Evolutionary conservation across 2,329 filamentous ascomycete genomes (phyloP), one percentile per base, ranked within the genome.

Genomic region (Colletotrichum godetiae): DNA sequence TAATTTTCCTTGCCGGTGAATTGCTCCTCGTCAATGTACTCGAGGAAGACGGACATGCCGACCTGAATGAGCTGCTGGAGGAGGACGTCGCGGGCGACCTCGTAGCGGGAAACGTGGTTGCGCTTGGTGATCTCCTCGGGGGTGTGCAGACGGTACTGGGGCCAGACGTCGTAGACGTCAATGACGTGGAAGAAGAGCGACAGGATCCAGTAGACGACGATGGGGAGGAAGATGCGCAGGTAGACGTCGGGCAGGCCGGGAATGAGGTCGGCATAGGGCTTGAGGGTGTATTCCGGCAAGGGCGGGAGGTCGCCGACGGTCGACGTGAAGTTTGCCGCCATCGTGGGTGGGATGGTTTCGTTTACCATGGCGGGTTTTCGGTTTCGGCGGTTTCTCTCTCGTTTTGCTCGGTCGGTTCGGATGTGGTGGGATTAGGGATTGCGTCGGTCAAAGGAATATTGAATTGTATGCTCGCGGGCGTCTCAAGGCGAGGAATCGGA

Each of bases 61-160:
- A 94, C 93, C 86, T 99, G 97, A 61, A 99, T 94, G 74, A 96
- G 82, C 81, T 99, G 97, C 84, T 99, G 96, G 72, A 98, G 81
- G 68, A 98, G 85, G 77, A 98, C 96, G 86, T 98, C 96, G 81
- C 94, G 92, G 75, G 96, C 91, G 4, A 98, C 95, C 79, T 98
- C 93, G 84, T 90, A 94, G 75, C 95, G 91, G 59, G 93, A 90
- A 66, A 95, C 96, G 79, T 94, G 94, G 83, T 98, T 98, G 78
- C 95, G 91, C 82, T 94, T 94, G 46, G 92, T 82, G 75, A 98
- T 93, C 83, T 98, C 96, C 65, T 95, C 95, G 15, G 97, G 97
- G 0, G 97, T 98, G 84, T 99, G 97, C 55, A 99, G 88, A 75
- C 97, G 93, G 84, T 98, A 98, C 79, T 97, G 91, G 22, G 95